phyloP scores from a whole-genome alignment of 441 rosid species.

The Populus hybrid region DNA sequence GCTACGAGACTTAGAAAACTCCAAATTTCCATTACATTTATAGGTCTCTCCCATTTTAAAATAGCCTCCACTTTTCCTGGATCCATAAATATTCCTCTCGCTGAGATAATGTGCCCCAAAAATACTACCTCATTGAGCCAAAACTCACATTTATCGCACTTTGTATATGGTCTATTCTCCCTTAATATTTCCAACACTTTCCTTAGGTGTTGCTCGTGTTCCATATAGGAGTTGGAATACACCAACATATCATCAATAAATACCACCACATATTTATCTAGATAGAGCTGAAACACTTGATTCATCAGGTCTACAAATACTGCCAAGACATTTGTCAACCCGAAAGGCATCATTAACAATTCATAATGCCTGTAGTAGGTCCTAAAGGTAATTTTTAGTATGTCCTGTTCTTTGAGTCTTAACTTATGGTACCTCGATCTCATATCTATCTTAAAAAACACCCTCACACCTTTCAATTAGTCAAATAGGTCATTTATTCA shows the following conservation, averaged over 20 bases:
- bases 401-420: not conserved
- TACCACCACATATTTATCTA: no score
- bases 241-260: not conserved
- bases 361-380: not conserved
- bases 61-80: not conserved
- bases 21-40: not conserved
- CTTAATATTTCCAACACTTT: not conserved
- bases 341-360: not conserved
- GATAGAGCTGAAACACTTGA: no score
- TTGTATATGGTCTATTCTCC: not conserved
- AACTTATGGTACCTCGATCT: not conserved
- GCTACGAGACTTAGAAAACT: not conserved
- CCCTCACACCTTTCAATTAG: not conserved
- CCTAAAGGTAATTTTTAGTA: not conserved
- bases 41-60: not conserved
- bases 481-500: not conserved
- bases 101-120: not conserved
- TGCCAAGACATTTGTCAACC: not conserved
- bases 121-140: not conserved
- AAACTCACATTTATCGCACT: not conserved
- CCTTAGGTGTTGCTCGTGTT: not conserved
- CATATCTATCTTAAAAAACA: not conserved
- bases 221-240: not conserved
- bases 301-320: not conserved
- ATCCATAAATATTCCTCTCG: not conserved